Conservation (phyloP, 2,329 filamentous ascomycete species). For the Pseudogymnoascus verrucosus region DNA sequence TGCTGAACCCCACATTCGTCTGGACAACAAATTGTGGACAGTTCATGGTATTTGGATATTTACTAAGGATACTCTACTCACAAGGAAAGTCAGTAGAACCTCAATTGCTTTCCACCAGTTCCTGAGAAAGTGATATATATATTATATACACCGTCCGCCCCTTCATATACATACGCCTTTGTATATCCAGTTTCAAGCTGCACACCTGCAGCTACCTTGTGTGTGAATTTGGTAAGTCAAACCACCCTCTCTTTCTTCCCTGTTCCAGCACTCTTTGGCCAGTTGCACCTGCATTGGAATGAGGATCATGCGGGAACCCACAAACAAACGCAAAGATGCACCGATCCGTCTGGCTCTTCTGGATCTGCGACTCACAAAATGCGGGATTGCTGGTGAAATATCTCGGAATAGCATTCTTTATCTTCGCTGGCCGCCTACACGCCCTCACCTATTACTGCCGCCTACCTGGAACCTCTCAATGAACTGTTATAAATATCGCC, state of each 20-base stretch:
- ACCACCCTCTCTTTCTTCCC: neutral
- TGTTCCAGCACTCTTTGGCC: neutral
- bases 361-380: neutral
- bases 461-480: neutral
- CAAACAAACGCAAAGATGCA: neutral
- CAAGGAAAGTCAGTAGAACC: neutral
- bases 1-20: constrained; percentile 6
- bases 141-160: neutral
- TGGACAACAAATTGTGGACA: constrained; percentile 5
- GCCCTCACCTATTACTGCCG: neutral
- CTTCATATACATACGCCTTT: constrained; percentile 1
- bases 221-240: constrained; percentile 1
- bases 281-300: constrained; percentile 1
- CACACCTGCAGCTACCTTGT: constrained; percentile 1
- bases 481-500: neutral
- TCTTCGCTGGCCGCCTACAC: neutral
- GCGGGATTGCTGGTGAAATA: neutral
- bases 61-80: neutral
- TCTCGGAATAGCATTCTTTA: neutral
- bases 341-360: neutral
- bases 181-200: neutral
- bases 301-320: constrained; percentile 1
- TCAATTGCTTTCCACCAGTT: constrained; percentile 1
- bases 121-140: neutral
- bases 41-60: constrained; percentile 6